Conservation (phyloP, 2,329 filamentous ascomycete genomes). For the Pleoardoris graminearum region DNA sequence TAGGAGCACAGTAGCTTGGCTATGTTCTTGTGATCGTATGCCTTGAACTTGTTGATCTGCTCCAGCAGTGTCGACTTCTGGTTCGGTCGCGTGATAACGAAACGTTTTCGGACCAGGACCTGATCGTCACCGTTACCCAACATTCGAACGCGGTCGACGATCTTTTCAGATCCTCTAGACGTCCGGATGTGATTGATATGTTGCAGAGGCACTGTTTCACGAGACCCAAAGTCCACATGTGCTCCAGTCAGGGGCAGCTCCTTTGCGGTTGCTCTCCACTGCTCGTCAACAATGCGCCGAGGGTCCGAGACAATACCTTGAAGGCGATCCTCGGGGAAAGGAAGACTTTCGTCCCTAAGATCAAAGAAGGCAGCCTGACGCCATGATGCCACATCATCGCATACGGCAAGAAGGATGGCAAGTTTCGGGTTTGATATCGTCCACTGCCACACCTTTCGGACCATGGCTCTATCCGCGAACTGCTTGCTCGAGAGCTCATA, state of each 20-base stretch:
- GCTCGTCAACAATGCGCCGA: conserved; percentile 43
- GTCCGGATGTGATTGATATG: conserved; percentile 36
- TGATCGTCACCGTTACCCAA: conserved; percentile 40
- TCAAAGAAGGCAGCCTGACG: conserved; percentile 44
- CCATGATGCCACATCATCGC: conserved; percentile 46
- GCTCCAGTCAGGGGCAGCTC: conserved; percentile 43
- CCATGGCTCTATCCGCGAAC: conserved; percentile 38
- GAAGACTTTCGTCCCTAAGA: conserved; percentile 43
- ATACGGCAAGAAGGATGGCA: conserved; percentile 44
- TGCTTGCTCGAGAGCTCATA: conserved; percentile 42
- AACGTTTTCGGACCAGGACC: conserved; percentile 43
- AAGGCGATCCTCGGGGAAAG: conserved; percentile 43
- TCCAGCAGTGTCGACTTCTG: conserved; percentile 43
- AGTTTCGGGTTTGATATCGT: conserved; percentile 44
- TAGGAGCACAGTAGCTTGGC: conserved; percentile 45
- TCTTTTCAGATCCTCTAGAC: conserved; percentile 41
- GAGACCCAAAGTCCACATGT: conserved; percentile 43
- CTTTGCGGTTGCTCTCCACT: conserved; percentile 47
- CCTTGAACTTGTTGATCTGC: conserved; percentile 44
- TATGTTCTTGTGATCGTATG: conserved; percentile 46
- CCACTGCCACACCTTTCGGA: conserved; percentile 47
- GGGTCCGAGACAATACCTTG: conserved; percentile 45
- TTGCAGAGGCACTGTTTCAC: conserved; percentile 44
- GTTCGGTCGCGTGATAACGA: conserved; percentile 39
- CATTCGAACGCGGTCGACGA: conserved; percentile 42